Evolutionary conservation across 1,139 yeast species (phyloP).

Genomic region (Taphrina deformans): DNA sequence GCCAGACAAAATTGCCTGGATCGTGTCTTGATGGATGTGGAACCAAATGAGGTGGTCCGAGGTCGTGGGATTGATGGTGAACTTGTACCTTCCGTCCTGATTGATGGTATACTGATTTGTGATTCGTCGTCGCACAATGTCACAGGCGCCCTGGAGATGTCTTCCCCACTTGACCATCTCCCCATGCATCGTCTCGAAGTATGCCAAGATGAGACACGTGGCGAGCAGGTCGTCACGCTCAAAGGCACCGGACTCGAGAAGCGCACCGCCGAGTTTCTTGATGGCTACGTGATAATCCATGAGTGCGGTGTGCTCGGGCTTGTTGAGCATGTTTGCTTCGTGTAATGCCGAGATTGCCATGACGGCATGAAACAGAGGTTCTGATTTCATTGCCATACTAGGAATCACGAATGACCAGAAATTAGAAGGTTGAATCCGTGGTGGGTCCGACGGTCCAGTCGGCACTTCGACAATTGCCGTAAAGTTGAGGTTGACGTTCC

Average conservation of each 20-base stretch:
- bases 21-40: slow-evolving; percentile 27
- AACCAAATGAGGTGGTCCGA: slow-evolving; percentile 31
- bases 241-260: slow-evolving; percentile 4
- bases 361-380: slow-evolving; percentile 37
- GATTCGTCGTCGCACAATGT: slow-evolving; percentile 27
- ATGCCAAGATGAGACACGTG: slow-evolving; percentile 35
- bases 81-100: slow-evolving; percentile 1
- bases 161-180: slow-evolving; percentile 38
- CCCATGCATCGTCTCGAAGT: slow-evolving; percentile 36
- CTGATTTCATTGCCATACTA: slow-evolving; percentile 35
- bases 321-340: slow-evolving; percentile 23
- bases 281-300: slow-evolving; percentile 37
- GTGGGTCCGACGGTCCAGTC: neutral
- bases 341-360: slow-evolving; percentile 37
- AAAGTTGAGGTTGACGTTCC: neutral
- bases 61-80: neutral
- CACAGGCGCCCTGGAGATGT: slow-evolving; percentile 36
- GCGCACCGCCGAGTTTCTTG: slow-evolving; percentile 33
- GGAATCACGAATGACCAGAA: slow-evolving; percentile 38
- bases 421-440: slow-evolving; percentile 17
- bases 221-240: slow-evolving; percentile 35
- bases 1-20: slow-evolving; percentile 19
- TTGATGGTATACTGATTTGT: neutral
- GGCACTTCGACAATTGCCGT: neutral
- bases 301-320: slow-evolving; percentile 34